Evolutionary conservation across 805 yeast species (phyloP).

Genomic region (Kuraishia piskuri): DNA sequence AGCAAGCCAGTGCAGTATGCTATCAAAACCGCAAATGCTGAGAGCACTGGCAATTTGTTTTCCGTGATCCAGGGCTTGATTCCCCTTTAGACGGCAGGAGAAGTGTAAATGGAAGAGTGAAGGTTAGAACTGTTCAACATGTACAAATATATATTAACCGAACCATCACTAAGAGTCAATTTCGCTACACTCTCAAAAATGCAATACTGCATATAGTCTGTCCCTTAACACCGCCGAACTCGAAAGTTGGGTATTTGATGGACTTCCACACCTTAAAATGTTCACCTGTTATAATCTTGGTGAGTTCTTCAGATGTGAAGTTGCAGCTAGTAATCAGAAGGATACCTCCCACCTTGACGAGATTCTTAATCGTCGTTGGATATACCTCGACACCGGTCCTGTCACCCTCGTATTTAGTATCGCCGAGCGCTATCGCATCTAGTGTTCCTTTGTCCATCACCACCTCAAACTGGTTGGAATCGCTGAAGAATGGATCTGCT

Average conservation of each 20-base stretch:
- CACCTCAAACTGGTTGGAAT: slow-evolving; percentile 45
- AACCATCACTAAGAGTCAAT: not conserved
- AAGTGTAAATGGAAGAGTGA: no score
- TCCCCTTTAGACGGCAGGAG: slow-evolving; percentile 9
- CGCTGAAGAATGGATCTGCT: slow-evolving; percentile 23
- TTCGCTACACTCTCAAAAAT: slow-evolving; percentile 35
- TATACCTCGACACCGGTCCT: slow-evolving; percentile 52
- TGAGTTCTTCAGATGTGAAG: slow-evolving; percentile 77
- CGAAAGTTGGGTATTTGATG: slow-evolving; percentile 71
- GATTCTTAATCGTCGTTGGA: slow-evolving; percentile 44
- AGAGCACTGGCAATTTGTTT: slow-evolving; percentile 48
- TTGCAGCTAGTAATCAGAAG: slow-evolving; percentile 86
- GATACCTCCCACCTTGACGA: slow-evolving; percentile 51
- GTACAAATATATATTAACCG: not conserved
- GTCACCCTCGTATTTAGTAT: slow-evolving; percentile 35
- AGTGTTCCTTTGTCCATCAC: slow-evolving; percentile 91
- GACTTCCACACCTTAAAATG: slow-evolving; percentile 48
- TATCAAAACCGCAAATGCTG: slow-evolving; percentile 57
- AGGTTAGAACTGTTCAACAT: not conserved
- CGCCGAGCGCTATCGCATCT: slow-evolving; percentile 91
- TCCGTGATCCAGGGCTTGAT: slow-evolving; percentile 36
- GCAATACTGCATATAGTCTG: slow-evolving; percentile 84
- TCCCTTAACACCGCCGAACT: slow-evolving; percentile 87
- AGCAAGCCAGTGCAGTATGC: slow-evolving; percentile 78
- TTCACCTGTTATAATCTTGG: slow-evolving; percentile 38